Evolutionary conservation across 257 asterid genomes (phyloP), one percentile per base, ranked within the genome.

Genomic region (Rauvolfia tetraphylla): DNA sequence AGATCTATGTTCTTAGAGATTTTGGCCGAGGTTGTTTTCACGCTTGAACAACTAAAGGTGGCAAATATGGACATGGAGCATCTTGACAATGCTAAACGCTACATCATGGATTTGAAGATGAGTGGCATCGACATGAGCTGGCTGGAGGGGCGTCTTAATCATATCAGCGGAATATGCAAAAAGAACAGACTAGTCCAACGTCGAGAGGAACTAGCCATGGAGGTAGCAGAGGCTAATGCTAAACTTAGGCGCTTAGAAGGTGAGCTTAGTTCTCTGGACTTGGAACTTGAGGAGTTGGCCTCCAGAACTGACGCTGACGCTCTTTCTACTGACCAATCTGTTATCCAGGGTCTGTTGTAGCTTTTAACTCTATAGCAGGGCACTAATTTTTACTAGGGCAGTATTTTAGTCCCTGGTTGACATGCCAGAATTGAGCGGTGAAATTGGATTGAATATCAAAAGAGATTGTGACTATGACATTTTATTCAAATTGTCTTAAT

Each of bases 281-380:
- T 57, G 73, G 77, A 78, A 42, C 78, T 78, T 38, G 57, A 78
- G 38, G 49, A 72, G 59, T 36, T 63, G 25, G 59, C 68, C 51
- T 75, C 75, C 18, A 72, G 41, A 12, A 3, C 62, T 62, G 77
- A 72, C 57, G 33, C 74, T 3, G 12, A 62, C 25, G 59, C 74
- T 39, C 78, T 46, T 38, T 33, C 36, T 42, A 44, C 68, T 44
- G 42, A 62, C 34, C 81, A 78, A 8, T 42, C 0, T 72, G 77
- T 72, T 27, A 71, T 78, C 73, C 73, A 62, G 34, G 81, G 81
- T 41, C 44, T 78, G 54, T 27, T 78, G 73, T 78, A 78, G 68
- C 31, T 56, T 7, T 14, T 56, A 53, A 53, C 3, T 53, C 59
- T 53, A 5, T 56, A 56, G 31, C 1, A 23, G 23, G 5, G 3